phyloP scores from a whole-genome alignment of 2,329 filamentous ascomycete species.

The Akanthomyces dipterigenus region DNA sequence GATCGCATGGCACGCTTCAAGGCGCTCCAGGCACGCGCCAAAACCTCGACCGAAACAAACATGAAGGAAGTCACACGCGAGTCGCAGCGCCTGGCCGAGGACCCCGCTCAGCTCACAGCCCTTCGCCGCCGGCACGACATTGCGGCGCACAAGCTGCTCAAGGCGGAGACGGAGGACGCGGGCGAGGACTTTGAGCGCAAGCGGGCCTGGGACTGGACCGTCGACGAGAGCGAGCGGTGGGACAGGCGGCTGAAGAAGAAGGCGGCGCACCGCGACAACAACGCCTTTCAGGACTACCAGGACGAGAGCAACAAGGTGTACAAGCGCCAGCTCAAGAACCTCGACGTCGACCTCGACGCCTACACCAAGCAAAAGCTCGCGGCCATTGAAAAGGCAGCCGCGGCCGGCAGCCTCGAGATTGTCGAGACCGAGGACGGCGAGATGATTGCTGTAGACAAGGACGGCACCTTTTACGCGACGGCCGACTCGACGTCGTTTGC shows the following conservation, averaged over 20 bases:
- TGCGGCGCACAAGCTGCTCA: slow-evolving; percentile 86
- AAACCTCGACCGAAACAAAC: slow-evolving; percentile 66
- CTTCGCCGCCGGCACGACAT: slow-evolving; percentile 82
- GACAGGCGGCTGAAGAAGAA: slow-evolving; percentile 87
- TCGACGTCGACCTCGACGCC: slow-evolving; percentile 70
- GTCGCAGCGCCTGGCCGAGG: slow-evolving; percentile 69
- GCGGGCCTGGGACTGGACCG: slow-evolving; percentile 96
- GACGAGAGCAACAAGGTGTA: slow-evolving; percentile 89
- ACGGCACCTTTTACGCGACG: slow-evolving; percentile 85
- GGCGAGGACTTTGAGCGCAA: slow-evolving; percentile 96
- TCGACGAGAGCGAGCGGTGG: slow-evolving; percentile 91
- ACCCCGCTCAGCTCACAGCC: slow-evolving; percentile 68
- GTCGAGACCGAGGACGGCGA: slow-evolving; percentile 95
- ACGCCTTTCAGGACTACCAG: slow-evolving; percentile 83
- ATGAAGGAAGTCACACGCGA: slow-evolving; percentile 79
- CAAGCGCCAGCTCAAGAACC: slow-evolving; percentile 76
- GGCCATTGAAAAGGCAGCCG: slow-evolving; percentile 77
- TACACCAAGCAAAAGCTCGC: slow-evolving; percentile 84
- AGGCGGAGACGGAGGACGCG: slow-evolving; percentile 77
- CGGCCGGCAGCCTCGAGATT: slow-evolving; percentile 79
- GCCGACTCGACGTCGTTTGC: slow-evolving; percentile 75
- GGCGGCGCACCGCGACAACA: slow-evolving; percentile 70
- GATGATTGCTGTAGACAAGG: slow-evolving; percentile 85
- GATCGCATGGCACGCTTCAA: slow-evolving; percentile 80
- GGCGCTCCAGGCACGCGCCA: slow-evolving; percentile 73